These are phyloP conservation scores for Dujonia santamariae DNA, from an alignment of 1,139 yeast genomes.

Conservation along the genomic window DNA sequence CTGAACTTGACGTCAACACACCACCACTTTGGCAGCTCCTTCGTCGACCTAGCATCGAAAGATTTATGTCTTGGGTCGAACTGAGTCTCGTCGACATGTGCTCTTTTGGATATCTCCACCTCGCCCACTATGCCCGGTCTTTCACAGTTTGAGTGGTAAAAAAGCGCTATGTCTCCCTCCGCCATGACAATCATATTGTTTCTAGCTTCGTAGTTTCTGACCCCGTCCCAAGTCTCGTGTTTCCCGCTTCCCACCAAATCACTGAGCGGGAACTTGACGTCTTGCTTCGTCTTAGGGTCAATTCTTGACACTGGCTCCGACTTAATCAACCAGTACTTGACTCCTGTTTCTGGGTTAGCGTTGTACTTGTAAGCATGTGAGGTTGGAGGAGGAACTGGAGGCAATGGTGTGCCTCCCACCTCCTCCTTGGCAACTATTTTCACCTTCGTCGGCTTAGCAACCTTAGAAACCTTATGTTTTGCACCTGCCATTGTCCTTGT, in stretches of 20 bases:
- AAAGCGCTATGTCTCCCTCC: slow-evolving; percentile 41
- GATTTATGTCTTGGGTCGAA: slow-evolving; percentile 40
- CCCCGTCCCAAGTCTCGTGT: slow-evolving; percentile 53
- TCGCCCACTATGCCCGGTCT: slow-evolving; percentile 53
- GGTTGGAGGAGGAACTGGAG: slow-evolving; percentile 8
- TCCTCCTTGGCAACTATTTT: slow-evolving; percentile 1
- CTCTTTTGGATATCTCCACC: slow-evolving; percentile 35
- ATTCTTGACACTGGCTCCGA: slow-evolving; percentile 50
- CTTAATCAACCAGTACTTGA: slow-evolving; percentile 49
- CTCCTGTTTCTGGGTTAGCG: slow-evolving; percentile 10
- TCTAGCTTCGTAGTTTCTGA: slow-evolving; percentile 52
- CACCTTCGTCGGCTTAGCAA: too few relatives aligned
- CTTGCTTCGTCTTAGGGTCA: slow-evolving; percentile 41
- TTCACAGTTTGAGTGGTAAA: slow-evolving; percentile 53
- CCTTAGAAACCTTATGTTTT: too few relatives aligned
- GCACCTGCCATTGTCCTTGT: too few relatives aligned
- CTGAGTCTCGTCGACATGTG: slow-evolving; percentile 34
- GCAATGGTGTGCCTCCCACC: too few relatives aligned
- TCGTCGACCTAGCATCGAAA: slow-evolving; percentile 41
- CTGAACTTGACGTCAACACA: slow-evolving; percentile 47
- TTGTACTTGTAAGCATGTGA: slow-evolving; percentile 9
- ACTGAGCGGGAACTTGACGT: slow-evolving; percentile 44
- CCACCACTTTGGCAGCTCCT: slow-evolving; percentile 48
- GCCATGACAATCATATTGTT: slow-evolving; percentile 47
- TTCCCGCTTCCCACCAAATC: slow-evolving; percentile 32